Evolutionary conservation across 75 land plant species (phyloP).

Genomic region (Cunninghamia lanceolata): DNA sequence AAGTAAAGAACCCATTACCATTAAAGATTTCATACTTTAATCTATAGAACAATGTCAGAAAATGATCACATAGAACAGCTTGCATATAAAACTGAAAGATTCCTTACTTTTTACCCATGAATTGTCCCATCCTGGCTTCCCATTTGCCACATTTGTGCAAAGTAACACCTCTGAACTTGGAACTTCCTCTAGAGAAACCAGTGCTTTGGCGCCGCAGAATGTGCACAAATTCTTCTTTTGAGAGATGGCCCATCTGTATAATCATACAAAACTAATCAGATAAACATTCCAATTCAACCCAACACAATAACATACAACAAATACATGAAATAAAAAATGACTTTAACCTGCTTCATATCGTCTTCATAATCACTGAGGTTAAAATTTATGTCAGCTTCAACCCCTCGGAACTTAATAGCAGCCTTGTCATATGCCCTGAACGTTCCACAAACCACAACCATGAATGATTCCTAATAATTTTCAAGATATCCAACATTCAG

Average conservation of each 20-base stretch:
- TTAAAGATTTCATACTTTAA: neutral
- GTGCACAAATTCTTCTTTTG: conserved; percentile 84
- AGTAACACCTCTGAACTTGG: conserved; percentile 77
- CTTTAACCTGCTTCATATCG: conserved; percentile 62
- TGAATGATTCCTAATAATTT: neutral
- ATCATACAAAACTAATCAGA: neutral
- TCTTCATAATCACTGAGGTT: conserved; percentile 68
- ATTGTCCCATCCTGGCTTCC: conserved; percentile 85
- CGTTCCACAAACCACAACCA: neutral
- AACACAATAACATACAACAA: neutral
- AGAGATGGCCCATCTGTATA: conserved; percentile 58
- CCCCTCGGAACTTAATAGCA: conserved; percentile 78
- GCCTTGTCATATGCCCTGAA: conserved; percentile 90
- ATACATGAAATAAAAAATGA: neutral
- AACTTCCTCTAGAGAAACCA: conserved; percentile 83
- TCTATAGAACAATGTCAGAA: neutral
- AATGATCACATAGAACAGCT: neutral
- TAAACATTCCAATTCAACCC: neutral
- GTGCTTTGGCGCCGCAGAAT: conserved; percentile 79
- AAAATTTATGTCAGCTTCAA: conserved; percentile 91
- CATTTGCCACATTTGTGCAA: conserved; percentile 83
- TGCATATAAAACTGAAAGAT: neutral
- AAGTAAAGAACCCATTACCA: neutral
- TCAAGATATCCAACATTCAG: neutral
- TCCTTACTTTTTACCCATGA: conserved; percentile 79